phyloP scores from a whole-genome alignment of 2,329 filamentous ascomycete genomes.

The Dothideomycetes sp. region DNA sequence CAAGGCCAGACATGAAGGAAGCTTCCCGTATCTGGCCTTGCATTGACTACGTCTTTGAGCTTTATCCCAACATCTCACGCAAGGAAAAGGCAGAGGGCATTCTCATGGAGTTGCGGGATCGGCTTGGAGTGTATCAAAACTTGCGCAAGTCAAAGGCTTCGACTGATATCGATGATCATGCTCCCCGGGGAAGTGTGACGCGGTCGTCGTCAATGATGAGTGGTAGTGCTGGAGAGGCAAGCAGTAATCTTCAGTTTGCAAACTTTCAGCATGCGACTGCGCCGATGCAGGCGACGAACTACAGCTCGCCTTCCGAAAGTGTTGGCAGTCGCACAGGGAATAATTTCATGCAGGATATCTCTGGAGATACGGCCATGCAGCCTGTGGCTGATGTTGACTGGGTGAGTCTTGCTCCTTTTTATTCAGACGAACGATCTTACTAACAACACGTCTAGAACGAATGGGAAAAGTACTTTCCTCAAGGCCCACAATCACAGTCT shows the following conservation, averaged over 20 bases:
- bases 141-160: slow-evolving; percentile 39
- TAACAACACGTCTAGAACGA: slow-evolving; percentile 26
- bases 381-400: slow-evolving; percentile 50
- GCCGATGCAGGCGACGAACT: not conserved
- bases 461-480: slow-evolving; percentile 34
- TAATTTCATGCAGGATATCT: slow-evolving; percentile 6
- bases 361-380: slow-evolving; percentile 19
- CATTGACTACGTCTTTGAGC: slow-evolving; percentile 60
- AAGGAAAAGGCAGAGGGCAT: slow-evolving; percentile 50
- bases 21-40: slow-evolving; percentile 59
- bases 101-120: slow-evolving; percentile 50
- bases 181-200: too few relatives aligned
- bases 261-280: slow-evolving; percentile 1
- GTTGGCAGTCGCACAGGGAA: slow-evolving; percentile 13
- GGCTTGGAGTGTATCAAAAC: slow-evolving; percentile 47
- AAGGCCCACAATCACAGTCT: slow-evolving; percentile 13
- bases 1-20: slow-evolving; percentile 44
- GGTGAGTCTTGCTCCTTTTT: too few relatives aligned
- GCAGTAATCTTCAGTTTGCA: not conserved
- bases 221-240: too few relatives aligned
- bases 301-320: slow-evolving; percentile 11
- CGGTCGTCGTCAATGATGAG: too few relatives aligned
- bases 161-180: slow-evolving; percentile 9
- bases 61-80: slow-evolving; percentile 40
- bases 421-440: too few relatives aligned